These are phyloP conservation scores for Excoecaria agallocha DNA, from an alignment of 345 rosid genomes.

Conservation along the genomic window DNA sequence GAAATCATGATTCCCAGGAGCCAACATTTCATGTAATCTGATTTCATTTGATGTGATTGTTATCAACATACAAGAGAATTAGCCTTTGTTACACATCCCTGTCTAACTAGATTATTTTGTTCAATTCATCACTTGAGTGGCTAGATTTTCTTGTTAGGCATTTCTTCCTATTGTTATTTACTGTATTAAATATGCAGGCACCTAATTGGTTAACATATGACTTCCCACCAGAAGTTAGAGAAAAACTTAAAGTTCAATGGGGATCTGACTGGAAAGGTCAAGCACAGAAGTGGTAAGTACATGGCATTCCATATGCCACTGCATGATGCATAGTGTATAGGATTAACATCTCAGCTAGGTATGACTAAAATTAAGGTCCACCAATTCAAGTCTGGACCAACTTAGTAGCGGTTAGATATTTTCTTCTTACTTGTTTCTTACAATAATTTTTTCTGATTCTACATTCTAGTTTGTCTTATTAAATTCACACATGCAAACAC, in stretches of 20 bases:
- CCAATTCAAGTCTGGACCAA: too few relatives aligned
- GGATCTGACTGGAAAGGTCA: constrained; percentile 97
- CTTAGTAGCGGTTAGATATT: neutral
- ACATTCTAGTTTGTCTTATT: neutral
- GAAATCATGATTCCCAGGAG: neutral
- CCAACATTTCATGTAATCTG: neutral
- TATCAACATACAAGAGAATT: too few relatives aligned
- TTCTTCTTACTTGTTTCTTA: neutral
- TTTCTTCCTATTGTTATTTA: neutral
- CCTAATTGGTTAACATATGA: constrained; percentile 89
- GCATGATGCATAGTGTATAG: neutral
- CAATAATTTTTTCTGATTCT: neutral
- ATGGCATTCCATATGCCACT: constrained; percentile 1
- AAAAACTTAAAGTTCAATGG: constrained; percentile 75
- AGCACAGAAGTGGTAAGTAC: constrained; percentile 88
- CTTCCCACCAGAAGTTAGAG: constrained; percentile 86
- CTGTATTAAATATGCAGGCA: constrained; percentile 37
- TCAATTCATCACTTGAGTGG: neutral
- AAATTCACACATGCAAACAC: constrained; percentile 5
- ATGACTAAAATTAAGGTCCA: neutral
- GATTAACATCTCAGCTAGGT: neutral
- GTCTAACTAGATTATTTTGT: neutral
- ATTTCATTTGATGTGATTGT: too few relatives aligned
- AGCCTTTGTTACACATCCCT: neutral
- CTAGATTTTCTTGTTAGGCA: neutral